Evolutionary conservation across 352 stramenopile species (phyloP).

Genomic region (Globisporangium nodosum): DNA sequence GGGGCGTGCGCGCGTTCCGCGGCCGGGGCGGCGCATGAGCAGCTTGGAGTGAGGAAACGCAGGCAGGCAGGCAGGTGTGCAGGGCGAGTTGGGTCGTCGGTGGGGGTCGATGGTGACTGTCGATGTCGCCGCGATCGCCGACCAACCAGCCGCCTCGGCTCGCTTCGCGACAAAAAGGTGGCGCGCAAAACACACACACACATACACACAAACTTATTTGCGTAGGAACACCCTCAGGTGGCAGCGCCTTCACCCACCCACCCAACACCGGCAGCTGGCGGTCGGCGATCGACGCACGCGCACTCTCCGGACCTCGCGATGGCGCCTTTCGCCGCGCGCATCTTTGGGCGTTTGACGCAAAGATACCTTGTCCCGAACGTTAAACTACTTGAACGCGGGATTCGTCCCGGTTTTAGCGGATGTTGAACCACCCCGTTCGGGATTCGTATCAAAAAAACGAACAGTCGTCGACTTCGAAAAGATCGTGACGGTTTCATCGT

Average conservation of each 20-base stretch:
- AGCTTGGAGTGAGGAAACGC: neutral
- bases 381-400: neutral
- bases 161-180: neutral
- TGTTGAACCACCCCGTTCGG: neutral
- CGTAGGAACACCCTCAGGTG: neutral
- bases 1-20: constrained; percentile 72
- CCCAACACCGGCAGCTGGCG: neutral
- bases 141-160: neutral
- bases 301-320: neutral
- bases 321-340: neutral
- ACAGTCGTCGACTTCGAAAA: neutral
- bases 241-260: neutral
- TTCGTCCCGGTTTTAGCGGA: neutral
- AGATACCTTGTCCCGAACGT: neutral
- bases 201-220: constrained; percentile 10
- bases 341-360: neutral
- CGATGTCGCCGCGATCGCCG: neutral
- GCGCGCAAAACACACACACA: neutral
- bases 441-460: constrained; percentile 4
- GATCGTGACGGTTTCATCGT: neutral
- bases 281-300: neutral
- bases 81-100: too few relatives aligned
- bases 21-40: constrained; percentile 74
- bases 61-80: neutral
- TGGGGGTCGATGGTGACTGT: neutral